Conservation (phyloP, 768 basidiomycete genomes). For the Phaeotremella fagi region DNA sequence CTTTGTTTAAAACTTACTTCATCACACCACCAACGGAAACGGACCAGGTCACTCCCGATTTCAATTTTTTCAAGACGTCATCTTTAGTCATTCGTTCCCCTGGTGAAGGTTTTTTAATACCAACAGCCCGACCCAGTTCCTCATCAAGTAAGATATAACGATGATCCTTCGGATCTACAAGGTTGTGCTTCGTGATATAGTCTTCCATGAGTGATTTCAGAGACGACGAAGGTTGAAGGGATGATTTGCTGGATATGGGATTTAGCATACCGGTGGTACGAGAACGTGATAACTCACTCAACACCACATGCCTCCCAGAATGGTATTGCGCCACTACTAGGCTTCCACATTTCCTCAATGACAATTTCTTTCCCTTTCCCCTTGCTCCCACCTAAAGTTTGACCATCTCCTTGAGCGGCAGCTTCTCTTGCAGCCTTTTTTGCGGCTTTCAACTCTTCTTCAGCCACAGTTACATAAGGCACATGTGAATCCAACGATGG, state of each 20-base stretch:
- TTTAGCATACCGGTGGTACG: not conserved
- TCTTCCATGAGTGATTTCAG: conserved; percentile 52
- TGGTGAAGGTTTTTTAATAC: conserved; percentile 43
- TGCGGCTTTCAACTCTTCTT: conserved; percentile 61
- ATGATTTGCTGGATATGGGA: conserved; percentile 13
- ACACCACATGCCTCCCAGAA: conserved; percentile 64
- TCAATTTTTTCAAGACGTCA: conserved; percentile 45
- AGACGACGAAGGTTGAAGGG: conserved; percentile 12
- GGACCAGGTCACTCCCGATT: conserved; percentile 30
- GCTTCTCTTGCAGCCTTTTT: conserved; percentile 59
- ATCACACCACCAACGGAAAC: conserved; percentile 49
- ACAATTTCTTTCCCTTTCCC: conserved; percentile 55
- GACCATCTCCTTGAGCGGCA: conserved; percentile 39
- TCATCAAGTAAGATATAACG: conserved; percentile 67
- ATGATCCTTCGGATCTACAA: conserved; percentile 64
- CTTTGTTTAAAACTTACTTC: conserved; percentile 55
- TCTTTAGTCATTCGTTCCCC: conserved; percentile 49
- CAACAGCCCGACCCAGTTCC: conserved; percentile 43
- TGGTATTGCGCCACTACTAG: conserved; percentile 56
- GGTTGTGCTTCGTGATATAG: conserved; percentile 60
- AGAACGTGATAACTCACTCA: conserved; percentile 53
- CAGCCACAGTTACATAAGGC: conserved; percentile 60
- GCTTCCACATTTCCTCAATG: conserved; percentile 72
- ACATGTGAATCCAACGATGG: conserved; percentile 57
- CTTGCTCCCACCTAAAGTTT: conserved; percentile 21